phyloP scores from a whole-genome alignment of 805 yeast genomes.

The Brettanomyces custersianus region DNA sequence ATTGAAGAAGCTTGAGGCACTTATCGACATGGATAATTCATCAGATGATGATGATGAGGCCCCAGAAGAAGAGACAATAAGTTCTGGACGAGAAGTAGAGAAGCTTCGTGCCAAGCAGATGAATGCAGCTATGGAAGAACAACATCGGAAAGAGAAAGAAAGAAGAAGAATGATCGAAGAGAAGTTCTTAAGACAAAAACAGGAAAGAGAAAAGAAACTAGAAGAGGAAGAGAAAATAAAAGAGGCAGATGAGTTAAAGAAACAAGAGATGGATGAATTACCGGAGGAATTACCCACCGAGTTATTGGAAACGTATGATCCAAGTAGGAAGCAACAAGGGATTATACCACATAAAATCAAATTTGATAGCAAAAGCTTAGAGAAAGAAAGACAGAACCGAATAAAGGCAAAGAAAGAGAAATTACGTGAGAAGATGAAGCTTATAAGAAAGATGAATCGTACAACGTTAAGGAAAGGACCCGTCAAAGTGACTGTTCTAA shows the following conservation, averaged over 20 bases:
- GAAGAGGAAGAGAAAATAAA: constrained; percentile 7
- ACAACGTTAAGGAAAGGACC: constrained; percentile 31
- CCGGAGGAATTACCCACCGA: constrained; percentile 33
- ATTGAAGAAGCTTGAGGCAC: constrained; percentile 11
- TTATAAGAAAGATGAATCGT: constrained; percentile 4
- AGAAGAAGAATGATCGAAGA: constrained; percentile 25
- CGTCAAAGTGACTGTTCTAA: constrained; percentile 30
- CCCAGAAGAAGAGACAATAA: constrained; percentile 37
- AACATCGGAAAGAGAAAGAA: constrained; percentile 22
- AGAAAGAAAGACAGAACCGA: constrained; percentile 9
- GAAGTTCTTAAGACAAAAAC: constrained; percentile 24
- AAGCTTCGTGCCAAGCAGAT: constrained; percentile 19
- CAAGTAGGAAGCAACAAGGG: constrained; percentile 7
- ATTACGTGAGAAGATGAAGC: constrained; percentile 10
- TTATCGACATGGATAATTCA: constrained; percentile 7
- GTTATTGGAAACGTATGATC: constrained; percentile 24
- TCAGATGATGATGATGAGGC: constrained; percentile 33
- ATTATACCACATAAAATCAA: constrained; percentile 24
- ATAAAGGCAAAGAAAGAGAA: constrained; percentile 8
- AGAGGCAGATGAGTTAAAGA: constrained; percentile 7
- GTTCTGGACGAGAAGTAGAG: constrained; percentile 9
- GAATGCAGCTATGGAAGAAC: constrained; percentile 8
- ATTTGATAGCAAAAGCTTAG: constrained; percentile 23
- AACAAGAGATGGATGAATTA: constrained; percentile 10
- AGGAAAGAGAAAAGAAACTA: constrained; percentile 15